Evolutionary conservation across 2,329 filamentous ascomycete species (phyloP).

Genomic region (Penicillium sp.): DNA sequence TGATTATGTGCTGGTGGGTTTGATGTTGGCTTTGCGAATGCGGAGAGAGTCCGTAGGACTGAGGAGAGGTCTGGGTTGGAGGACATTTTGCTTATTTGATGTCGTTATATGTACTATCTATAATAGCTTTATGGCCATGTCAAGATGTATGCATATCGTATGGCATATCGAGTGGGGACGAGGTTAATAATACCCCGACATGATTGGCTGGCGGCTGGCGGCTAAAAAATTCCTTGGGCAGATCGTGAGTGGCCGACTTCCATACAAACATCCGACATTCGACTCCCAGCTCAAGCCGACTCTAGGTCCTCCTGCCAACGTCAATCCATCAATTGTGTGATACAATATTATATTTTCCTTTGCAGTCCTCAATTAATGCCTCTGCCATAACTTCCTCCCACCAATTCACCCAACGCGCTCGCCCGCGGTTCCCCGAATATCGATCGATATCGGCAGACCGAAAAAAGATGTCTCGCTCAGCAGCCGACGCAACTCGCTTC

Average conservation of each 20-base stretch:
- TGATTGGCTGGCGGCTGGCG: background rate
- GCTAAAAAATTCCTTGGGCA: conserved; percentile 9
- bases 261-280: background rate
- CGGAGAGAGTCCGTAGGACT: conserved; percentile 40
- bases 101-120: background rate
- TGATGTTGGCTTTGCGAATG: conserved; percentile 23
- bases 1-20: background rate
- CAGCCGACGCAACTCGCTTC: conserved; percentile 49
- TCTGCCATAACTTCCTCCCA: background rate
- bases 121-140: conserved; percentile 14
- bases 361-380: background rate
- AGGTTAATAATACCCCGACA: background rate
- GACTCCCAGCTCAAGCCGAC: background rate
- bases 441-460: background rate
- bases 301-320: background rate
- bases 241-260: background rate
- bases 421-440: background rate
- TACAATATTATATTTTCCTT: background rate
- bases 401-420: background rate
- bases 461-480: conserved; percentile 43
- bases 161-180: too few species aligned
- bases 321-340: background rate
- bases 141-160: too few species aligned
- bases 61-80: conserved; percentile 36
- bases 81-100: background rate